Conservation (phyloP, 1,284 basidiomycete species). For the Hymenochaete sp. region DNA sequence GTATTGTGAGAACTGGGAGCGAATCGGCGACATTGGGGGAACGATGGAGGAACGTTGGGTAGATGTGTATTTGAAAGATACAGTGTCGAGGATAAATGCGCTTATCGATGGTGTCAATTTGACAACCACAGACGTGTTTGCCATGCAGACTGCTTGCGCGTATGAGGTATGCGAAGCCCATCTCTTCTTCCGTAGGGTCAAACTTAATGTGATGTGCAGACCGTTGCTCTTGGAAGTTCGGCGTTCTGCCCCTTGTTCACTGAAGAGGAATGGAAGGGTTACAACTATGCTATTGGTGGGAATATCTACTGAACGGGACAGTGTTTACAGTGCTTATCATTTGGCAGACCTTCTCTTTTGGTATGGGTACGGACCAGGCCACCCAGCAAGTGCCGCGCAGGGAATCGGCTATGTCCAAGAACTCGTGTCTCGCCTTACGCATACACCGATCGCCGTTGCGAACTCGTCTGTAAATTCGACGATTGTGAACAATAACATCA, state of each 20-base stretch:
- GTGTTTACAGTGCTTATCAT: conserved; percentile 22
- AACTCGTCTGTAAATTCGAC: conserved; percentile 73
- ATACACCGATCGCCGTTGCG: conserved; percentile 47
- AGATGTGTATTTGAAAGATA: conserved; percentile 43
- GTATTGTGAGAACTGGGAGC: conserved; percentile 35
- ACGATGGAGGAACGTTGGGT: conserved; percentile 44
- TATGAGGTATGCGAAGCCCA: conserved; percentile 47
- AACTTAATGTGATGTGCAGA: conserved; percentile 32
- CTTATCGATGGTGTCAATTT: conserved; percentile 57
- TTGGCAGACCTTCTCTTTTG: conserved; percentile 29
- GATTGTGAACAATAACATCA: conserved; percentile 50
- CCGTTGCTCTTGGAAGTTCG: conserved; percentile 61
- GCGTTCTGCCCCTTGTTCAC: conserved; percentile 67
- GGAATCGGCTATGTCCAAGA: conserved; percentile 82
- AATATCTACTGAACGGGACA: conserved; percentile 32
- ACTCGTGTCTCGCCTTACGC: conserved; percentile 67
- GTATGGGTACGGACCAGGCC: conserved; percentile 56
- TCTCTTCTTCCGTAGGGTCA: conserved; percentile 31
- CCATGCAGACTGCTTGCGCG: conserved; percentile 46
- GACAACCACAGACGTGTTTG: conserved; percentile 41
- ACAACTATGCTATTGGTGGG: conserved; percentile 68
- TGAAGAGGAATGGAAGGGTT: conserved; percentile 47
- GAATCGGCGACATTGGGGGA: conserved; percentile 31
- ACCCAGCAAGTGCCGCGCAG: conserved; percentile 41
- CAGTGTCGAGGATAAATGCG: conserved; percentile 53